Evolutionary conservation across 2,329 filamentous ascomycete species (phyloP), one percentile per base, ranked within the genome.

Genomic region (Trichoderma atrobrunneum): DNA sequence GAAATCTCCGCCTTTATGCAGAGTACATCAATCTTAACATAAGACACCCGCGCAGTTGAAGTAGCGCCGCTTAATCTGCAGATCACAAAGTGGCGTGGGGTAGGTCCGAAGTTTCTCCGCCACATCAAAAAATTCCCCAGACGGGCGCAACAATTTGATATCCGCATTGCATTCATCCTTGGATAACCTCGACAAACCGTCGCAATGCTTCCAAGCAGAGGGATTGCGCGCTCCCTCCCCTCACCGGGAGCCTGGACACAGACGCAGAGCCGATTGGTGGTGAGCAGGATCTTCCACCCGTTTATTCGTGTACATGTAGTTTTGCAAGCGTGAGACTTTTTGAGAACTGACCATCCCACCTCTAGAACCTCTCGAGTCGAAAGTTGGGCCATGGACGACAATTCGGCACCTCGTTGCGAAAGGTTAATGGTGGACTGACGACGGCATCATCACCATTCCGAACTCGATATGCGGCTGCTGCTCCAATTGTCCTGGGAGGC

Each of bases 151-250:
- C 67, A 59, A 59, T 60, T 66, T 71, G 60, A 65, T 59, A 59
- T 60, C 11, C 51, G 59, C 30, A 60, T 54, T 36, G 28, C 66
- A n/a, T 34, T 69, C 66, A 32, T 32, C 30, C 28, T 51, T 43
- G n/a, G 18, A 39, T 32, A 51, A 39, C 66, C 43, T 70, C 66
- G 71, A 74, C 64, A 65, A 73, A 73, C 57, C 77, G 77, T 75
- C 79, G 80, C 75, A 72, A 85, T 85, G 84, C 80, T 85, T 77
- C 82, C 83, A 72, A 84, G 83, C 74, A 82, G 83, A 82, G 83
- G 82, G 77, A 79, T 84, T 76, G 78, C 80, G 76, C 81, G 81
- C 74, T 81, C 82, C 68, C 73, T 83, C 71, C 79, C 82, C 74
- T 79, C 81, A 56, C 74, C 76, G 74, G 76, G 78, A 68, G 62